Evolutionary conservation across 768 basidiomycete species (phyloP), one percentile per base, ranked within the genome.

Genomic region (Lactifluus hygrophoroides): DNA sequence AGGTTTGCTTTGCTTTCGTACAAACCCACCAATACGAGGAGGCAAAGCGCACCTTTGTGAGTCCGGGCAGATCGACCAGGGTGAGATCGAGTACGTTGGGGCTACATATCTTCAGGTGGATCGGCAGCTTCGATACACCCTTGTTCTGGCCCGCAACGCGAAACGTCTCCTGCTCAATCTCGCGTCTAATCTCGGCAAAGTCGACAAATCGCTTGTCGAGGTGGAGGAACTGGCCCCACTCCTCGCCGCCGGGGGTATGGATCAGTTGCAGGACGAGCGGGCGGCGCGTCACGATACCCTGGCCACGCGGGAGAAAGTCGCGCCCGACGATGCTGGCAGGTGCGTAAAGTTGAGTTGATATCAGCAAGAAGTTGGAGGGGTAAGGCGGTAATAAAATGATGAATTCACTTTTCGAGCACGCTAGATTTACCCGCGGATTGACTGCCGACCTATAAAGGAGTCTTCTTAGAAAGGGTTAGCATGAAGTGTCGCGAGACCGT

Each of bases 111-210:
- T 92, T 82, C 47, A 99, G 78, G 58, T 94, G 91, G 67, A 98
- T 98, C 2, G 95, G 94, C 47, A 96, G 72, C 69, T 94, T 94
- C 74, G 92, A 94, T 58, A 99, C 88, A 45, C 96, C 96, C 74
- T 98, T 99, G 73, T 98, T 98, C 76, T 97, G 94, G 0, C 96
- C 96, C 0, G 96, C 96, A 17, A 99, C 94, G 44, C 96, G 78
- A 71, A 86, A 94, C 2, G 96, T 99, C 76, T 99, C 96, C 69
- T 90, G 87, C 72, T 99, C 96, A 58, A 99, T 99, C 75, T 99
- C 96, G 64, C 86, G 88, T 40, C 95, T 80, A 63, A 98, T 88
- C 66, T 98, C 95, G 45, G 80, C 76, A 67, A 94, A 98, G 69
- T 98, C 95, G n/a, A 92, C 94, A 74, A 94, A 97, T 40, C 90